These are phyloP conservation scores for Actinidia polygama DNA, from an alignment of 179 eudicot species.

Conservation along the genomic window DNA sequence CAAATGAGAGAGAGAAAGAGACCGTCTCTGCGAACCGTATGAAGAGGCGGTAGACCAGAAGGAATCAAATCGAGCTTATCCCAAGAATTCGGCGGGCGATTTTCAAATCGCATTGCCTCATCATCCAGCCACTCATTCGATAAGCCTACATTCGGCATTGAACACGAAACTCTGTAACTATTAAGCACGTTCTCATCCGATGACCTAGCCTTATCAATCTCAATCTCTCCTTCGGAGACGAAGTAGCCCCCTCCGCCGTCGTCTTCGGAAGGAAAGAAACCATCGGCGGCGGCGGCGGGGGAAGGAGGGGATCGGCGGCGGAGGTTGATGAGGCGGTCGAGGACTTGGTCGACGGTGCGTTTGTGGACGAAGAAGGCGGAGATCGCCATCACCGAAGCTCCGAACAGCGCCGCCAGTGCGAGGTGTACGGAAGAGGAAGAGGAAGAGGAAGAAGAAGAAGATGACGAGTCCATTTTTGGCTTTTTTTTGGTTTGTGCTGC, in stretches of 20 bases:
- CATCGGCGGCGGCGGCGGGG: background rate
- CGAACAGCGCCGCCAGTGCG: constrained; percentile 83
- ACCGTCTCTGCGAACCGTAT: constrained; percentile 52
- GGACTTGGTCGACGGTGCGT: constrained; percentile 77
- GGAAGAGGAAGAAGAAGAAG: background rate
- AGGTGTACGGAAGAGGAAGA: constrained; percentile 48
- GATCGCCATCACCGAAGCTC: constrained; percentile 90
- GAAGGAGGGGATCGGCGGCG: constrained; percentile 26
- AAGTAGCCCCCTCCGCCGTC: constrained; percentile 26
- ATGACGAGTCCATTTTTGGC: constrained; percentile 13
- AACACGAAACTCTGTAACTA: constrained; percentile 50
- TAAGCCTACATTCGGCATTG: constrained; percentile 52
- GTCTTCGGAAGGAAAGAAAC: constrained; percentile 10
- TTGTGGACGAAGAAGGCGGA: constrained; percentile 85
- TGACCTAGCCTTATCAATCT: background rate
- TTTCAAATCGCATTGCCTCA: background rate
- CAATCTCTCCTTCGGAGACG: constrained; percentile 22
- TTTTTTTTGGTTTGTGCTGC: background rate
- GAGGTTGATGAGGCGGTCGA: constrained; percentile 61
- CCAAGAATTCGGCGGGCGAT: constrained; percentile 29
- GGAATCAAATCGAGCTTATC: constrained; percentile 34
- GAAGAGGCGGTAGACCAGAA: constrained; percentile 46
- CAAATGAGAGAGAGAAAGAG: constrained; percentile 12
- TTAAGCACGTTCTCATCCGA: constrained; percentile 29
- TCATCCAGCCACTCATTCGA: constrained; percentile 40